Conservation (phyloP, 495 filamentous ascomycete genomes). For the Tuber melanosporum region DNA sequence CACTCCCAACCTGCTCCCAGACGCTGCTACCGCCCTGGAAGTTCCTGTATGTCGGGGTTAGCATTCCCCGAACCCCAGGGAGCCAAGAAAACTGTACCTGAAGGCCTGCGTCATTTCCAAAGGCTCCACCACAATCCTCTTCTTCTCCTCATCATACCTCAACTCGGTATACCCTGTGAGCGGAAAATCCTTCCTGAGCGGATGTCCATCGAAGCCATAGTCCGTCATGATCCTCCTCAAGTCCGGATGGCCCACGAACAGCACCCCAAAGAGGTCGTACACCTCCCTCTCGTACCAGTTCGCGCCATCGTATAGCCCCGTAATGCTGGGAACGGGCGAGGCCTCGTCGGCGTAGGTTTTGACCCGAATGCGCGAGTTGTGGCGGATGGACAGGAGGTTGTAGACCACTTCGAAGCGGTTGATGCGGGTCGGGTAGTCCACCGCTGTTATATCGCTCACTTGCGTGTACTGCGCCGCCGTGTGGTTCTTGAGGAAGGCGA, state of each 20-base stretch:
- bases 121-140: slow-evolving; percentile 95
- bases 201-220: slow-evolving; percentile 98
- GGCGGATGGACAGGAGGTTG: slow-evolving; percentile 88
- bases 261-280: slow-evolving; percentile 96
- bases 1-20: slow-evolving; percentile 88
- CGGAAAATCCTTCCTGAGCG: slow-evolving; percentile 95
- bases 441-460: slow-evolving; percentile 82
- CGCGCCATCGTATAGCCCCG: slow-evolving; percentile 80
- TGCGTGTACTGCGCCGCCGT: slow-evolving; percentile 95
- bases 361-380: slow-evolving; percentile 92
- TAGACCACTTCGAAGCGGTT: slow-evolving; percentile 98
- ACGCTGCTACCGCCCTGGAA: slow-evolving; percentile 78
- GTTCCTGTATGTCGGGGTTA: slow-evolving; percentile 61
- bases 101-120: slow-evolving; percentile 98
- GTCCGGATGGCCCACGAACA: slow-evolving; percentile 93
- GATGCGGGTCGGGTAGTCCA: slow-evolving; percentile 90
- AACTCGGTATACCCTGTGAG: slow-evolving; percentile 98
- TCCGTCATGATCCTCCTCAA: slow-evolving; percentile 98
- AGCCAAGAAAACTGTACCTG: slow-evolving; percentile 34
- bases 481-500: slow-evolving; percentile 92
- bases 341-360: slow-evolving; percentile 99
- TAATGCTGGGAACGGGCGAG: slow-evolving; percentile 85
- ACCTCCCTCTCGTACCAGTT: slow-evolving; percentile 99
- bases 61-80: neutral
- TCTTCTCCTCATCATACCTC: slow-evolving; percentile 98